Evolutionary conservation across 768 basidiomycete species (phyloP).

Genomic region (Termitomyces sp.): DNA sequence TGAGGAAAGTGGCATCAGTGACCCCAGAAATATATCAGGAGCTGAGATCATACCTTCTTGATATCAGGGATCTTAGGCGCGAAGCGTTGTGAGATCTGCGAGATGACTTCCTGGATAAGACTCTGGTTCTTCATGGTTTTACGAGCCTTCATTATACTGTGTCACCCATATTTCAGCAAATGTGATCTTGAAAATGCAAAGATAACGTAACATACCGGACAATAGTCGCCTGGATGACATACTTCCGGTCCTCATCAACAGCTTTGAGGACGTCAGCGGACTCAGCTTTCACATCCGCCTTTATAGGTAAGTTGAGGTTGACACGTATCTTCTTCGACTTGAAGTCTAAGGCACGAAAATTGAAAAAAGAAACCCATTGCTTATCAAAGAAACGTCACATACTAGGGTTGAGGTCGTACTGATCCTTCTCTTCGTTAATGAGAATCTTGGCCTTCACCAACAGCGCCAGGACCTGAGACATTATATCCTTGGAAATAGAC

Average conservation of each 20-base stretch:
- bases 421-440: constrained; percentile 82
- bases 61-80: constrained; percentile 95
- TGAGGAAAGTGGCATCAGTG: constrained; percentile 19
- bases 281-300: constrained; percentile 93
- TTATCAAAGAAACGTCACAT: constrained; percentile 10
- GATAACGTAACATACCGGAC: constrained; percentile 49
- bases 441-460: constrained; percentile 89
- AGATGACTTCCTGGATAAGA: constrained; percentile 85
- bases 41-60: constrained; percentile 72
- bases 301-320: constrained; percentile 88
- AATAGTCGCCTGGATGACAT: constrained; percentile 93
- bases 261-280: constrained; percentile 88
- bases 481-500: constrained; percentile 71
- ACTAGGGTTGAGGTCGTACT: constrained; percentile 89
- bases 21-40: not conserved
- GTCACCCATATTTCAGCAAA: not conserved
- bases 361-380: not conserved
- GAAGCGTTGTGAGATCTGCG: constrained; percentile 85
- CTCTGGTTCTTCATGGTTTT: constrained; percentile 96
- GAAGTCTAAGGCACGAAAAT: constrained; percentile 51
- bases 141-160: constrained; percentile 90
- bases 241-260: constrained; percentile 97
- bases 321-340: constrained; percentile 96
- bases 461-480: constrained; percentile 67
- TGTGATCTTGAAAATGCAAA: not conserved